Evolutionary conservation across 2,329 filamentous ascomycete species (phyloP).

Genomic region (Phialocephala sp.): DNA sequence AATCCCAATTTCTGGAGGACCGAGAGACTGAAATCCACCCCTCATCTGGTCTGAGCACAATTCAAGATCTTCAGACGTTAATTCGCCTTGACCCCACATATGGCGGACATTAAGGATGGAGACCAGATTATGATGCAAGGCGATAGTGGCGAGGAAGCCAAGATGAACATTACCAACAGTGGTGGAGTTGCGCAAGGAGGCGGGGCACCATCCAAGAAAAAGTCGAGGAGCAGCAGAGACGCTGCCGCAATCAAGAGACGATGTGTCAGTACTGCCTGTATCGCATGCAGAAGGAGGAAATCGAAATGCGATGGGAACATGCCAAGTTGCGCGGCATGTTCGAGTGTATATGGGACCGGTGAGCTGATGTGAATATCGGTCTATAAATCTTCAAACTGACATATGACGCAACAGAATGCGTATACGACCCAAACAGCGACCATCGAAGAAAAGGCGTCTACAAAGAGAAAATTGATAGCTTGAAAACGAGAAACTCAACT

Average conservation of each 20-base stretch:
- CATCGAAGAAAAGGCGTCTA: slow-evolving; percentile 97
- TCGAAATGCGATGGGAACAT: slow-evolving; percentile 91
- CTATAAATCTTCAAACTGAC: not conserved
- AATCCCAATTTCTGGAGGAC: not conserved
- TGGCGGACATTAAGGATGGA: slow-evolving; percentile 34
- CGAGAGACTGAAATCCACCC: not conserved
- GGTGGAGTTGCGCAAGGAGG: slow-evolving; percentile 13
- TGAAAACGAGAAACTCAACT: slow-evolving; percentile 86
- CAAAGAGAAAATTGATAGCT: slow-evolving; percentile 86
- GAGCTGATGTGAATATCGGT: slow-evolving; percentile 18
- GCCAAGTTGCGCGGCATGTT: slow-evolving; percentile 93
- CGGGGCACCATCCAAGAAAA: slow-evolving; percentile 37
- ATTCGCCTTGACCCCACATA: slow-evolving; percentile 20
- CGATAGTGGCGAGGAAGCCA: slow-evolving; percentile 21
- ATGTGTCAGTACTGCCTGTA: slow-evolving; percentile 84
- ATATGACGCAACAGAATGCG: slow-evolving; percentile 61
- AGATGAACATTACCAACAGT: slow-evolving; percentile 10
- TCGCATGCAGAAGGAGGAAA: slow-evolving; percentile 79
- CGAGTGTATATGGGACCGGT: slow-evolving; percentile 83
- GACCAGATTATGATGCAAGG: slow-evolving; percentile 26
- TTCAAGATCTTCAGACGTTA: not conserved
- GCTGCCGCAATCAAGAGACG: slow-evolving; percentile 61
- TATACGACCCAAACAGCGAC: slow-evolving; percentile 96
- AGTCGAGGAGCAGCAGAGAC: slow-evolving; percentile 40
- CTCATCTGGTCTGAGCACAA: not conserved